These are phyloP conservation scores for Claviceps humidiphila DNA, from an alignment of 2,329 filamentous ascomycete genomes.

Conservation along the genomic window DNA sequence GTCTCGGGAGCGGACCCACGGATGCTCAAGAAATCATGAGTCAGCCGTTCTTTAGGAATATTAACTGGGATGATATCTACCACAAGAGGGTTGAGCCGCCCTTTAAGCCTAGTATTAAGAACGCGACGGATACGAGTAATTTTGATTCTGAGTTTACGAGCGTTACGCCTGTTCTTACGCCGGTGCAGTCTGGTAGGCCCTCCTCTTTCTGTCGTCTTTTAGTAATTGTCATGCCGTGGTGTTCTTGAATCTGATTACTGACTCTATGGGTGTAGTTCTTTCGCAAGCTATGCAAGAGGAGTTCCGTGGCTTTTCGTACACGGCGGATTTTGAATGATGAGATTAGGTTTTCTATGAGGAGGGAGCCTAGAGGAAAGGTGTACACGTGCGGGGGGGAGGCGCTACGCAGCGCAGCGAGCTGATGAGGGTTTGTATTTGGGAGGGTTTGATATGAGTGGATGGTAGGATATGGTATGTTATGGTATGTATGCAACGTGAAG, in stretches of 20 bases:
- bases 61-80: constrained; percentile 98
- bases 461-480: too few species aligned
- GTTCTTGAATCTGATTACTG: too few species aligned
- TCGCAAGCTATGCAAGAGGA: constrained; percentile 99
- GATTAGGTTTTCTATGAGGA: neutral
- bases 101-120: constrained; percentile 82
- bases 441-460: too few species aligned
- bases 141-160: constrained; percentile 98
- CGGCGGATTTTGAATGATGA: constrained; percentile 67
- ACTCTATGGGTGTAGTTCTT: constrained; percentile 46
- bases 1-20: constrained; percentile 85
- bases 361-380: neutral
- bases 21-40: constrained; percentile 98
- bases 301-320: constrained; percentile 97
- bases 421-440: neutral
- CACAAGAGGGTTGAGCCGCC: constrained; percentile 84
- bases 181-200: constrained; percentile 84
- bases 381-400: too few species aligned
- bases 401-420: too few species aligned
- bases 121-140: constrained; percentile 95
- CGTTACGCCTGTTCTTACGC: constrained; percentile 91
- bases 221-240: neutral
- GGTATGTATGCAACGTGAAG: too few species aligned
- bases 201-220: neutral
- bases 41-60: constrained; percentile 93